Evolutionary conservation across 2,329 filamentous ascomycete genomes (phyloP), one percentile per base, ranked within the genome.

Genomic region (Pseudocercospora cruenta): DNA sequence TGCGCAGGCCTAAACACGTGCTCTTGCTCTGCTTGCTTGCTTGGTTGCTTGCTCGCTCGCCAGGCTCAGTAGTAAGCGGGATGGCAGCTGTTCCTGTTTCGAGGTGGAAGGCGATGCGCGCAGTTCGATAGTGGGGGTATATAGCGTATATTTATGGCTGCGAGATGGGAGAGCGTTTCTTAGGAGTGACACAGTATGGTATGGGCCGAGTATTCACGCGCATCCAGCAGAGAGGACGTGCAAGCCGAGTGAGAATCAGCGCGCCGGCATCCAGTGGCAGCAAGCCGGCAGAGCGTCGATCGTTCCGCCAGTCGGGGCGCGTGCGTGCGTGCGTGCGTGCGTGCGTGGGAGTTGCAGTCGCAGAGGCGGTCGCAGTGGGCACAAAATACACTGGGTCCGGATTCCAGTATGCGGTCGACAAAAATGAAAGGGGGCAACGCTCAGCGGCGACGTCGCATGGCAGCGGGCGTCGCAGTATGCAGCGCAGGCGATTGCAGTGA

Each of bases 1-100:
- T 58, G 55, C 55, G 55, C 55, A 58, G 59, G 63, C 12, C 58
- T 57, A 49, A 64, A 67, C 65, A 69, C 68, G 68, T 68, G 68
- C 68, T 67, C 60, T 53, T 51, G 24, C 36, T 39, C 24, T 51
- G 47, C 47, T 51, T 51, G 47, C 47, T 51, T 51, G 47, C 47
- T 51, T 53, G 47, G 45, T 43, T 60, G 36, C 58, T 39, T 57
- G 53, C 22, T 57, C 33, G 51, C 51, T 55, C n/a, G 22, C 58
- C 36, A 49, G 45, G 24, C 43, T 22, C 2, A 26, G 45, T 24
- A 47, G 39, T 26, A 24, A n/a, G 59, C 45, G 59, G 45, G 58
- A 51, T 51, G 49, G 22, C 24, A 28, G 57, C 26, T 54, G 59
- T 54, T 36, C 26, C 59, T 51, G 28, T 4, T 53, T 14, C 19